A percentile compares a stretch with the other conserved stretches of the same genome.
phyloP scores from a whole-genome alignment of 805 yeast genomes.

The Candida taoyuanica region DNA sequence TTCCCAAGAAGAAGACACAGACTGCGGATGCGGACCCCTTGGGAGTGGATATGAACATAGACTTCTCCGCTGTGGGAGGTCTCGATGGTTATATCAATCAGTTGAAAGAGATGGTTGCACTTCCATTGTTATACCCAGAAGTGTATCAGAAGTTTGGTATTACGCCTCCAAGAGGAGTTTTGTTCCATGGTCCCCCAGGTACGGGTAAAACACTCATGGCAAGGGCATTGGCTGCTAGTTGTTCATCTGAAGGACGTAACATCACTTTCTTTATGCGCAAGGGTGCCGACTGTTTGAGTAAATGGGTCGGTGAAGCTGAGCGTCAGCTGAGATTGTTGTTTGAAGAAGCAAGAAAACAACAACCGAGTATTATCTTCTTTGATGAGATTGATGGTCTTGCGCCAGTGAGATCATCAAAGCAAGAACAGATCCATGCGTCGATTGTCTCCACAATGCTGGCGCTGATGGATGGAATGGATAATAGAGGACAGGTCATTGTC shows the following conservation, averaged over 20 bases:
- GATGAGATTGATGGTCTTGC: slow-evolving; percentile 99
- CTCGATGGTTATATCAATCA: slow-evolving; percentile 86
- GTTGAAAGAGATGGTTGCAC: slow-evolving; percentile 92
- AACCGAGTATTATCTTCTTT: slow-evolving; percentile 92
- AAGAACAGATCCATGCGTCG: slow-evolving; percentile 97
- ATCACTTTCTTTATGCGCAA: slow-evolving; percentile 97
- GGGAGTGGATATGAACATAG: slow-evolving; percentile 84
- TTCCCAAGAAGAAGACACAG: slow-evolving; percentile 41
- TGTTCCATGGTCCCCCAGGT: slow-evolving; percentile 99
- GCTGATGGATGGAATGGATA: slow-evolving; percentile 98
- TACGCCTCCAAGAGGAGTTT: slow-evolving; percentile 95
- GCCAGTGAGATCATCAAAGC: slow-evolving; percentile 95
- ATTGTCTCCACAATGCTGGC: slow-evolving; percentile 94
- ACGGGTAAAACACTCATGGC: slow-evolving; percentile 99
- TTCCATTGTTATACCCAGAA: slow-evolving; percentile 91
- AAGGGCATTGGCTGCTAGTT: slow-evolving; percentile 91
- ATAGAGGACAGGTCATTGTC: slow-evolving; percentile 95
- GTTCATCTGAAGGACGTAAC: slow-evolving; percentile 77
- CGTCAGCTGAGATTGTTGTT: slow-evolving; percentile 84
- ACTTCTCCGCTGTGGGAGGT: slow-evolving; percentile 85
- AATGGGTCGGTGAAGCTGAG: slow-evolving; percentile 99
- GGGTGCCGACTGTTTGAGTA: slow-evolving; percentile 94
- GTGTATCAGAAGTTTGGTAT: slow-evolving; percentile 83
- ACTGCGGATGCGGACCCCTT: slow-evolving; percentile 90
- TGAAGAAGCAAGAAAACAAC: slow-evolving; percentile 94